Conservation (phyloP, 495 filamentous ascomycete species). For the Aspergillus nidulans region DNA sequence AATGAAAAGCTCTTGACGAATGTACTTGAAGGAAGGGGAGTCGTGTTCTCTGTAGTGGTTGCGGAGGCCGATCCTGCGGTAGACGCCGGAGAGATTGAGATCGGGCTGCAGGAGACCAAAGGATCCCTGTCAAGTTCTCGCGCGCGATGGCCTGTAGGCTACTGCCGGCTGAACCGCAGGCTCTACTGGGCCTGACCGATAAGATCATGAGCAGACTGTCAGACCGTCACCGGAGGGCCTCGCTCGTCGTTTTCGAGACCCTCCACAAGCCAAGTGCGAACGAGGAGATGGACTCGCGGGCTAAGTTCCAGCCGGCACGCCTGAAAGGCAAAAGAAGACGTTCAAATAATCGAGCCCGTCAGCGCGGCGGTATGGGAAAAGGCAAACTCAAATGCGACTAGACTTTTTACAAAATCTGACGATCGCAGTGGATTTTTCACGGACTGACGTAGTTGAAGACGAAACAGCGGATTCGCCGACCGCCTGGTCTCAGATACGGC, state of each 20-base stretch:
- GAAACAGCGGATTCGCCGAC: conserved; percentile 19
- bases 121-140: conserved; percentile 18
- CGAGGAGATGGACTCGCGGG: neutral
- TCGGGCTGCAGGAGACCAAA: conserved; percentile 4
- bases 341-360: neutral
- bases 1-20: conserved; percentile 26
- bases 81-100: conserved; percentile 11
- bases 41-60: conserved; percentile 1
- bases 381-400: neutral
- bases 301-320: neutral
- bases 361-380: neutral
- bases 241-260: conserved; percentile 13
- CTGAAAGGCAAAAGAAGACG: neutral
- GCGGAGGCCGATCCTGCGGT: neutral
- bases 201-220: conserved; percentile 23
- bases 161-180: conserved; percentile 40
- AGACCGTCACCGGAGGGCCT: conserved; percentile 13
- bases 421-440: conserved; percentile 16
- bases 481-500: conserved; percentile 28
- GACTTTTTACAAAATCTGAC: neutral
- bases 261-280: conserved; percentile 4
- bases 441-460: conserved; percentile 10
- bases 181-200: conserved; percentile 29
- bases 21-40: neutral
- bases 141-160: conserved; percentile 29